Percentiles rank a stretch among this genome's conserved stretches.
Evolutionary conservation across 225 moss, liverwort and hornwort genomes (phyloP).

Genomic region (Sphagnum contortum): DNA sequence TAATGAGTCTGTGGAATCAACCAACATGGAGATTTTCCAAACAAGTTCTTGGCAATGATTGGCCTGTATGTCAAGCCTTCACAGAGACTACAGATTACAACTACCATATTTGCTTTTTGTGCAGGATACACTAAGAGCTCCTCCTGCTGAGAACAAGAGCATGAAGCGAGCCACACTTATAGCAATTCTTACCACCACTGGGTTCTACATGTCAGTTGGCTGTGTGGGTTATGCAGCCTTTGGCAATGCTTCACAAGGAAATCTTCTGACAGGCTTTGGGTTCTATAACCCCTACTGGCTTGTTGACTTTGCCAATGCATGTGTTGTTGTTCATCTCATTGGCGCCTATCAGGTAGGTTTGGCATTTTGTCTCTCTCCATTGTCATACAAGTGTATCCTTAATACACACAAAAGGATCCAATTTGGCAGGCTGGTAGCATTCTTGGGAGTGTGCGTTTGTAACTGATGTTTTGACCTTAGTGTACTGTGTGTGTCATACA

Average conservation of each 20-base stretch:
- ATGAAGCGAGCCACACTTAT: constrained; percentile 56
- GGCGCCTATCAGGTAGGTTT: constrained; percentile 73
- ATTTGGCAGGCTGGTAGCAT: background rate
- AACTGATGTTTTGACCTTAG: background rate
- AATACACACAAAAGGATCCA: background rate
- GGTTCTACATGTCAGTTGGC: constrained; percentile 68
- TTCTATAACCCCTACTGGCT: constrained; percentile 65
- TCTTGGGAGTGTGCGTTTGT: too few species aligned
- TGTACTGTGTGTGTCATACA: constrained; percentile 11
- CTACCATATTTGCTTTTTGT: constrained; percentile 1
- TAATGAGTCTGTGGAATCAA: too few species aligned
- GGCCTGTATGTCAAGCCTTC: background rate
- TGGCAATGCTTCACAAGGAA: constrained; percentile 35
- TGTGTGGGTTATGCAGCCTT: constrained; percentile 63
- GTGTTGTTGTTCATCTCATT: constrained; percentile 67
- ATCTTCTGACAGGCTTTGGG: constrained; percentile 49
- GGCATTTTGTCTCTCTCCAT: background rate
- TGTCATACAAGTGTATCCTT: background rate
- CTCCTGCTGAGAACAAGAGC: constrained; percentile 57
- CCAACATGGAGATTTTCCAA: background rate
- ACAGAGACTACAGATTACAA: background rate
- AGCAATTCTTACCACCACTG: constrained; percentile 45
- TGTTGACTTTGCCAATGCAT: constrained; percentile 59
- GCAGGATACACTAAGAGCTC: constrained; percentile 62
- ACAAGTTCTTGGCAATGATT: too few species aligned